Conservation (phyloP, 192 early-diverging fungal genomes). For the Phycomyces blakesleeanus region DNA sequence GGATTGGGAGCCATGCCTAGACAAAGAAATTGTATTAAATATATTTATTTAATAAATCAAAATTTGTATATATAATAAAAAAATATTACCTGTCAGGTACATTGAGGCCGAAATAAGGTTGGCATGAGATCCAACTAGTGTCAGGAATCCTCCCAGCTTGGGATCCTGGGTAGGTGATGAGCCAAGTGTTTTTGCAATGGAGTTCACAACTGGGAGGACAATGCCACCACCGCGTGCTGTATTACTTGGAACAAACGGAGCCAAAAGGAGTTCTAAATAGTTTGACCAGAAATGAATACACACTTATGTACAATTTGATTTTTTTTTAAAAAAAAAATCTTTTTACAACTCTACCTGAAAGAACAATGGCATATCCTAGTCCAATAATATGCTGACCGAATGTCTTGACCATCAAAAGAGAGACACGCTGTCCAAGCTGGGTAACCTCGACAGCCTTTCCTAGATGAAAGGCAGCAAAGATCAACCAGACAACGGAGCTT, state of each 20-base stretch:
- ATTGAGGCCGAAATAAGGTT: conserved; percentile 71
- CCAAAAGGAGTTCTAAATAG: conserved; percentile 55
- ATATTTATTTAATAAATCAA: not conserved
- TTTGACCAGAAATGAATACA: conserved; percentile 9
- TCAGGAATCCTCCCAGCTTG: conserved; percentile 52
- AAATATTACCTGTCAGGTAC: conserved; percentile 54
- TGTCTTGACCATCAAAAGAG: conserved; percentile 46
- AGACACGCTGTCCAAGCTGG: conserved; percentile 60
- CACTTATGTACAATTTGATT: conserved; percentile 1
- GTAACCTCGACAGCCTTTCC: conserved; percentile 63
- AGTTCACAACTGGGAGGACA: conserved; percentile 68
- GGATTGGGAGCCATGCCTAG: conserved; percentile 69
- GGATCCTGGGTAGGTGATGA: conserved; percentile 37
- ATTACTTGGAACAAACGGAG: conserved; percentile 69
- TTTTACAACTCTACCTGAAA: too few species aligned
- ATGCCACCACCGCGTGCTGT: conserved; percentile 78
- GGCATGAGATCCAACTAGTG: conserved; percentile 60
- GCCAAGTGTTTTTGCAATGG: conserved; percentile 54
- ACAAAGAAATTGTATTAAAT: not conserved
- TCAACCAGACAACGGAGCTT: conserved; percentile 62
- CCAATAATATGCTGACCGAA: conserved; percentile 53
- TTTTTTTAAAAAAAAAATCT: too few species aligned
- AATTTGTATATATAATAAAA: not conserved
- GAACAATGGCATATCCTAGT: conserved; percentile 51
- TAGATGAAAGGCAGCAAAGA: conserved; percentile 73